Evolutionary conservation across 225 moss, liverwort and hornwort genomes (phyloP).

Genomic region (Asterella californica): DNA sequence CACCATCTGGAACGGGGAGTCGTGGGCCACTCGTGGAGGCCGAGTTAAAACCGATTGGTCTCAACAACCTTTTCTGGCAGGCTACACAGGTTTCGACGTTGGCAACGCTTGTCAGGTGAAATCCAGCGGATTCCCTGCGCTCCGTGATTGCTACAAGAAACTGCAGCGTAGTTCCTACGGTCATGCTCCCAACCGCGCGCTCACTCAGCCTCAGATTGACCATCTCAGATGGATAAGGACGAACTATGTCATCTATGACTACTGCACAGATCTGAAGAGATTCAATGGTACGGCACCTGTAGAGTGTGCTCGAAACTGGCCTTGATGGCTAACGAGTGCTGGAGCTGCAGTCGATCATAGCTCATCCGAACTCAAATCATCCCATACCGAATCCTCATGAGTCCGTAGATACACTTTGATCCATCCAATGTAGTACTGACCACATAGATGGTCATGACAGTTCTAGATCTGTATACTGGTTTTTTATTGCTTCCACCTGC

Average conservation of each 20-base stretch:
- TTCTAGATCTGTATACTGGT: too few species aligned
- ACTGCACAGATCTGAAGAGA: constrained; percentile 32
- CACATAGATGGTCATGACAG: too few species aligned
- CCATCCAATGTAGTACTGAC: too few species aligned
- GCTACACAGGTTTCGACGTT: not conserved
- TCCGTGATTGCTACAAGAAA: not conserved
- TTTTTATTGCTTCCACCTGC: too few species aligned
- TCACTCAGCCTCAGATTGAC: constrained; percentile 11
- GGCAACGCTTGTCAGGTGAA: constrained; percentile 47
- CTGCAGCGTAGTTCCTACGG: constrained; percentile 15
- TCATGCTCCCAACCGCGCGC: not conserved
- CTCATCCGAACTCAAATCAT: too few species aligned
- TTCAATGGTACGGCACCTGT: constrained; percentile 23
- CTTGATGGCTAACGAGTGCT: not conserved
- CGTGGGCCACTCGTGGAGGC: constrained; percentile 75
- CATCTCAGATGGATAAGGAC: constrained; percentile 29
- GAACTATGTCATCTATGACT: constrained; percentile 32
- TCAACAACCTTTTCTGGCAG: constrained; percentile 45
- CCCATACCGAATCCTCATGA: too few species aligned
- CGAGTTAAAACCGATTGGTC: constrained; percentile 52
- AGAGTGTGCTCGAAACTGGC: constrained; percentile 36
- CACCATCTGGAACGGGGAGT: constrained; percentile 61
- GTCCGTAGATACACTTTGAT: too few species aligned
- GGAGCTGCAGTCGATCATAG: too few species aligned
- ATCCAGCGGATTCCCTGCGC: not conserved